Base-by-base conservation (phyloP, 176 grass and related monocot species). In the Aegilops bicornis region DNA sequence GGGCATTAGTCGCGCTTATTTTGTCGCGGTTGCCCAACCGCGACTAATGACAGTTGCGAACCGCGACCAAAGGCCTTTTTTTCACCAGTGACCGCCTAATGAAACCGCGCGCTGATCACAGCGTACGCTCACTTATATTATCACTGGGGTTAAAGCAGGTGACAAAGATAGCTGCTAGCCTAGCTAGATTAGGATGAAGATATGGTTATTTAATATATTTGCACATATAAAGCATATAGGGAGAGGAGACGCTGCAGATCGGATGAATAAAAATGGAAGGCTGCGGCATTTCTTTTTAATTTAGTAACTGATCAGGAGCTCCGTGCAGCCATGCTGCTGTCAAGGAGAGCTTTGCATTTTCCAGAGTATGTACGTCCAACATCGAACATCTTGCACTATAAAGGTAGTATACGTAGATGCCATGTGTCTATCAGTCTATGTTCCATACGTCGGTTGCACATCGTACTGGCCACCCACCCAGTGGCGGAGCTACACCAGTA, bases 221-320 rank as follows among this genome's bases (percentile, higher is more conserved):
- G 66, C 32, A 66, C 58, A 90, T 79, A 68, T 66, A 87, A 87
- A 90, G 79, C 84, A 42, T 83, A 67, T 59, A 22, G 40, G 74
- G 76, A 73, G 81, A 73, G 39, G 56, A 79, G 71, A 79, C 72
- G 23, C 30, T 82, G 37, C 42, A 58, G 73, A 32, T 76, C 14
- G 25, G 40, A 65, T 39, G 45, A 35, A 32, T 45, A 79, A n/a
- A 64, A 86, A 64, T 78, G 23, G 56, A 90, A 72, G 40, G 30
- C 14, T 72, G 65, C 43, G 73, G 66, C 7, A 31, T 78, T 22
- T 80, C 61, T 10, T 73, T 31, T 87, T 13, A 50, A 23, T 33
- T 73, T 65, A 63, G 67, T 64, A 37, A 72, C 61, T 36, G 33
- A 86, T 45, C 50, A 54, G 27, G 22, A 67, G 12, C 70, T 19